These are phyloP conservation scores for Tolypocladium tropicale DNA, from an alignment of 2,329 filamentous ascomycete species.

Conservation along the genomic window DNA sequence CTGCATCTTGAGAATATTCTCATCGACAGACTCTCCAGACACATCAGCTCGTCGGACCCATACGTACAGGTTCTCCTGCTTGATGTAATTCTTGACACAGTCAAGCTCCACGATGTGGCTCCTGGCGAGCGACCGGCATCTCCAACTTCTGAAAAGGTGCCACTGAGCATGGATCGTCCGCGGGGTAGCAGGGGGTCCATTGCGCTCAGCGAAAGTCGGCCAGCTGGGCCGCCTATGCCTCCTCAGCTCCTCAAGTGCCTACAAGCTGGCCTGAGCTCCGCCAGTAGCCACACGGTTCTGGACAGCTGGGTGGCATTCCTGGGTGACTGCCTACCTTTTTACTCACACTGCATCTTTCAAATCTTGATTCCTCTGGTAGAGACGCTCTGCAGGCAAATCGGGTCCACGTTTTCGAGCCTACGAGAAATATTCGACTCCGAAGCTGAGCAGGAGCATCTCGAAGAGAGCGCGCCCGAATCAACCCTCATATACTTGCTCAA, in stretches of 20 bases:
- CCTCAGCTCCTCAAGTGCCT: conserved; percentile 72
- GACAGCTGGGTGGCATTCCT: conserved; percentile 90
- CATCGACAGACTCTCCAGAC: conserved; percentile 55
- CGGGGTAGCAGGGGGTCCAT: conserved; percentile 29
- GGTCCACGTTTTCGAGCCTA: conserved; percentile 59
- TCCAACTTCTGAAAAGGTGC: conserved; percentile 36
- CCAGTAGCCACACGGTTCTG: conserved; percentile 63
- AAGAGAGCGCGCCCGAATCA: conserved; percentile 46
- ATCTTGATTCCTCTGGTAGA: conserved; percentile 85
- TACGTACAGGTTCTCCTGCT: conserved; percentile 69
- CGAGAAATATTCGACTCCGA: conserved; percentile 47
- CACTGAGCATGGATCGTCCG: conserved; percentile 29
- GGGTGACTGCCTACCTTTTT: conserved; percentile 72
- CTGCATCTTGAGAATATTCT: conserved; percentile 61
- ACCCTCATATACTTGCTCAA: conserved; percentile 81
- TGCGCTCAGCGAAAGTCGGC: conserved; percentile 16
- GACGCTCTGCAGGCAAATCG: conserved; percentile 74
- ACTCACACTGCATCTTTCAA: conserved; percentile 77
- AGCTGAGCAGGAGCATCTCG: conserved; percentile 8
- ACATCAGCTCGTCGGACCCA: conserved; percentile 51
- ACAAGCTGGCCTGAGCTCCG: conserved; percentile 67
- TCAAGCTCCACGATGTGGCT: conserved; percentile 51
- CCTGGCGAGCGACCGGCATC: conserved; percentile 30
- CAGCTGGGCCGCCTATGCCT: conserved; percentile 39
- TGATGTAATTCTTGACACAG: conserved; percentile 63